Base-by-base conservation (phyloP, 1,284 basidiomycete genomes). In the Mycosarcoma mackinlayi region DNA sequence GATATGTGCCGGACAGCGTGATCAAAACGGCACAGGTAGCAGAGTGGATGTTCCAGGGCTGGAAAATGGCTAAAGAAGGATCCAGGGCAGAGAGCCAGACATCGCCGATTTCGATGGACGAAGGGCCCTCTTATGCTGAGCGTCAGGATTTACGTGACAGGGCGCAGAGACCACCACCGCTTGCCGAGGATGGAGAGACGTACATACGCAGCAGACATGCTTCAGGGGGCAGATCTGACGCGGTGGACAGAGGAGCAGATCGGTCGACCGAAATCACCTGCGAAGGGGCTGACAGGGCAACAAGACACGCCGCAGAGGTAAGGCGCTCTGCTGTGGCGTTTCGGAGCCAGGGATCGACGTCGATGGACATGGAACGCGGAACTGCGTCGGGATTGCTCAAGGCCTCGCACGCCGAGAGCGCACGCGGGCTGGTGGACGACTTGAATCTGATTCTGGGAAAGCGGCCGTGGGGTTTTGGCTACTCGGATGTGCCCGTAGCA, bases 21-120 rank as follows among this genome's bases (percentile, higher is more conserved):
- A 87, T 98, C 75, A 93, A 92, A 85, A 94, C 93, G 0, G 95
- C 94, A 0, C 93, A 96, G 79, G 92, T 93, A 4, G 95, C 95
- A 0, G 95, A 98, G 78, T 98, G 94, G 94, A 92, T 91, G 82
- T 86, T 98, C 48, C 93, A 96, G 80, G 91, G 92, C 0, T 98
- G 94, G 92, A 92, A 92, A 88, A 87, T 98, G 23, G 94, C 94
- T 63, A 97, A 96, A 77, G 62, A 61, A 31, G 60, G 34, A 3
- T 2, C 45, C 21, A 51, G 48, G 25, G 21, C 33, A 1, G 24
- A 46, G 5, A 52, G 35, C 47, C 41, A 21, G 24, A 40, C 51
- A 7, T 16, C 51, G 6, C 3, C 42, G n/a, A 19, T 9, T n/a
- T 47, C 45, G n/a, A 18, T 28, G 8, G 47, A 48, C 24, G 62